phyloP scores from a whole-genome alignment of 192 early-diverging fungal species.

The Coemansia sp. region DNA sequence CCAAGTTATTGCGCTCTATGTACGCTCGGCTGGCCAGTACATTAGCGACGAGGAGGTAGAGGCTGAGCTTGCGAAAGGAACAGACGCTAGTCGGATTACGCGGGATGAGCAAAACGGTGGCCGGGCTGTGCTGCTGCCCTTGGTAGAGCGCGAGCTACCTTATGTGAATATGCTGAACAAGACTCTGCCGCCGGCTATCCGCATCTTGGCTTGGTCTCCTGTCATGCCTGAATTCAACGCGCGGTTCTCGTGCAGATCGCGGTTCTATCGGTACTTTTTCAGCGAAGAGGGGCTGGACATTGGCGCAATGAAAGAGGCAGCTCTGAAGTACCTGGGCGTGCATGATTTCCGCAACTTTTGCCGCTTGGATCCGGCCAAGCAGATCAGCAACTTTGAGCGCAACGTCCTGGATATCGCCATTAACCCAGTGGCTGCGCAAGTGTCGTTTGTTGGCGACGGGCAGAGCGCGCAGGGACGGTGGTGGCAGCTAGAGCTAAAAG shows the following conservation, averaged over 20 bases:
- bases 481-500: constrained; percentile 73
- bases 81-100: constrained; percentile 13
- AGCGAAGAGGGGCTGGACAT: constrained; percentile 64
- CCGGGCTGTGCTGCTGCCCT: constrained; percentile 25
- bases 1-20: constrained; percentile 80
- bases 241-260: constrained; percentile 77
- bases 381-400: constrained; percentile 76
- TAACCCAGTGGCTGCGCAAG: constrained; percentile 43
- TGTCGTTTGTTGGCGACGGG: constrained; percentile 30
- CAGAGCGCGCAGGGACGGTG: constrained; percentile 26
- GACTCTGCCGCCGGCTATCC: constrained; percentile 82
- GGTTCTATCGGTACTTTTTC: constrained; percentile 94
- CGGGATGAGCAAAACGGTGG: constrained; percentile 32
- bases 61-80: constrained; percentile 21
- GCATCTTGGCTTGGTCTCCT: constrained; percentile 89
- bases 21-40: constrained; percentile 63
- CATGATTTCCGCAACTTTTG: constrained; percentile 97
- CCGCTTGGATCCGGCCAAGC: constrained; percentile 86
- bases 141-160: constrained; percentile 61
- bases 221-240: constrained; percentile 77
- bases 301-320: constrained; percentile 72
- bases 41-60: constrained; percentile 48
- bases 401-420: constrained; percentile 67
- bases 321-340: constrained; percentile 67
- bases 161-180: constrained; percentile 85